These are phyloP conservation scores for Curvularia hawaiiensis DNA, from an alignment of 2,329 filamentous ascomycete genomes.

Conservation along the genomic window DNA sequence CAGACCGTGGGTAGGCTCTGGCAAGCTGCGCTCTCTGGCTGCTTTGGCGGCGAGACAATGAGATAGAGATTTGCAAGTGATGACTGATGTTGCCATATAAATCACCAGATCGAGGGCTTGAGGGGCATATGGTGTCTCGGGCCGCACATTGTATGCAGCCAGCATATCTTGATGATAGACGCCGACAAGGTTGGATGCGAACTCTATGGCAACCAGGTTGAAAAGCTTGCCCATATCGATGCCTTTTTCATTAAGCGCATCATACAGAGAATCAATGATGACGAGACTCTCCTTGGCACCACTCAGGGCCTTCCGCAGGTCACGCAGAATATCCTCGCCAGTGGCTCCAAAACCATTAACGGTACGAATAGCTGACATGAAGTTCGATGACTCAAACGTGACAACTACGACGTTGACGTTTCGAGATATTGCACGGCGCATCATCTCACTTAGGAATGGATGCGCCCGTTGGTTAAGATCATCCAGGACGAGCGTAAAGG, in stretches of 20 bases:
- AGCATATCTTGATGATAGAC: constrained; percentile 85
- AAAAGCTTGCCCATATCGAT: constrained; percentile 63
- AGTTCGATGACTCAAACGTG: constrained; percentile 74
- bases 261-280: constrained; percentile 79
- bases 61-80: constrained; percentile 73
- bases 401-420: constrained; percentile 74
- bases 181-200: constrained; percentile 71
- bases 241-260: constrained; percentile 52
- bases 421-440: constrained; percentile 62
- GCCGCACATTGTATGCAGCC: constrained; percentile 45
- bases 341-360: constrained; percentile 69
- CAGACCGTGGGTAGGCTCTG: constrained; percentile 79
- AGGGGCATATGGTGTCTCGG: constrained; percentile 50
- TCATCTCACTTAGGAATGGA: constrained; percentile 74
- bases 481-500: constrained; percentile 85
- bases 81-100: constrained; percentile 87
- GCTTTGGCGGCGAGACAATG: constrained; percentile 76
- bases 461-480: constrained; percentile 79
- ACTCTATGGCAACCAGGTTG: constrained; percentile 73
- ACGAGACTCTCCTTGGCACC: constrained; percentile 59
- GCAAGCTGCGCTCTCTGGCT: constrained; percentile 76
- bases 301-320: constrained; percentile 27
- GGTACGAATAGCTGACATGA: constrained; percentile 68
- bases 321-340: constrained; percentile 51
- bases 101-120: constrained; percentile 71